A percentile compares a stretch with the other conserved stretches of the same genome.
Evolutionary conservation across 176 grass and related monocot genomes (phyloP).

Genomic region (Triticum dicoccoides): DNA sequence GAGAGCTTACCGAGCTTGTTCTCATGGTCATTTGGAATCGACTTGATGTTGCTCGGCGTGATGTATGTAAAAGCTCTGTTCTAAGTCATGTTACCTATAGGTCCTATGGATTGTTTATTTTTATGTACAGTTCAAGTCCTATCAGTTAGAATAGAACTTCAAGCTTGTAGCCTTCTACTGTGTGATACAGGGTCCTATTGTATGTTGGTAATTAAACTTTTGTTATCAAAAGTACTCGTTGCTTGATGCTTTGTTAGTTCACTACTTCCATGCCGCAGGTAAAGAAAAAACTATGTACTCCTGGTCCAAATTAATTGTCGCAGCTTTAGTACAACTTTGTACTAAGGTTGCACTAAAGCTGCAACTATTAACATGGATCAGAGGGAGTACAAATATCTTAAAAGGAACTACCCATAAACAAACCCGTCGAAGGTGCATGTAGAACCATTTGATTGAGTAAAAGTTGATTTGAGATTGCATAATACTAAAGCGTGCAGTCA

Average conservation of each 20-base stretch:
- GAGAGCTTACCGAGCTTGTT: conserved; percentile 86
- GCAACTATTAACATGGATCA: too few species aligned
- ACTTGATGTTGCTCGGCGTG: conserved; percentile 82
- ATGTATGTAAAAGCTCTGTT: conserved; percentile 59
- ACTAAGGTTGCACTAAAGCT: too few species aligned
- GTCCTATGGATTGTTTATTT: neutral
- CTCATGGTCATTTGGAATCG: conserved; percentile 99
- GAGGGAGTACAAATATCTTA: neutral
- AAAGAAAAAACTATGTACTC: neutral
- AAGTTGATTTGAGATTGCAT: neutral
- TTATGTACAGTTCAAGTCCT: neutral
- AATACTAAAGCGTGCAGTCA: neutral
- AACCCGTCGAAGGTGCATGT: neutral
- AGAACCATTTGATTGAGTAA: neutral
- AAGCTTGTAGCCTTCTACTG: neutral
- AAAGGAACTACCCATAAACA: neutral
- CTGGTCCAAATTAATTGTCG: too few species aligned
- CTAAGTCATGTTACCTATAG: neutral
- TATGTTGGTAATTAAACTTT: neutral
- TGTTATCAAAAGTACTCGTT: conserved; percentile 15
- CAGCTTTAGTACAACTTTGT: too few species aligned
- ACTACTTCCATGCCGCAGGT: neutral
- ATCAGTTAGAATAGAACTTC: too few species aligned
- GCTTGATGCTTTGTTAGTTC: neutral
- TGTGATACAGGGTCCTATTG: neutral